A percentile compares a stretch with the other conserved stretches of the same genome.
phyloP scores from a whole-genome alignment of 768 basidiomycete genomes.

The Tubosaeta brunneosetosa region DNA sequence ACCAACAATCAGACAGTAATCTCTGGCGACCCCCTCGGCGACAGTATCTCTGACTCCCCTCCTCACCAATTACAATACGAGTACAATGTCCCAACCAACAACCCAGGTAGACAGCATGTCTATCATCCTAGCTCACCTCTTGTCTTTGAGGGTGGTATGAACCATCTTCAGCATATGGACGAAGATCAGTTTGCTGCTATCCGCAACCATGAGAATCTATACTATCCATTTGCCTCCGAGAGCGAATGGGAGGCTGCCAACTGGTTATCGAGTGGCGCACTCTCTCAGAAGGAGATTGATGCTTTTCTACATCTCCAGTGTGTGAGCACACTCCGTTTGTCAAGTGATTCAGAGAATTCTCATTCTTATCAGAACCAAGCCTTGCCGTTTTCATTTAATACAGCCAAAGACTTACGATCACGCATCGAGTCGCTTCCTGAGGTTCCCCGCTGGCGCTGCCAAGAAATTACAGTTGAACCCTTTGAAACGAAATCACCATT shows the following conservation, averaged over 20 bases:
- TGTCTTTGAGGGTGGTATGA: background rate
- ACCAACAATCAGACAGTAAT: too few relatives aligned
- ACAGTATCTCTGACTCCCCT: too few relatives aligned
- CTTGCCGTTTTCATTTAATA: background rate
- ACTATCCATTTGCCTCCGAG: background rate
- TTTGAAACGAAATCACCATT: conserved; percentile 2
- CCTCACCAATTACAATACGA: too few relatives aligned
- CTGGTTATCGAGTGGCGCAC: background rate
- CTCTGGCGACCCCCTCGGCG: too few relatives aligned
- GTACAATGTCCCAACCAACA: too few relatives aligned
- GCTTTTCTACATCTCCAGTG: background rate
- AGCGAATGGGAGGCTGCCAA: background rate
- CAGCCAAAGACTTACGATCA: background rate
- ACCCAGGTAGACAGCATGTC: too few relatives aligned
- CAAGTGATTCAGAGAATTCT: too few relatives aligned
- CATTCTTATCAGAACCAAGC: too few relatives aligned
- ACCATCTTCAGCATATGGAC: background rate
- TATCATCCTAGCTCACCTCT: background rate
- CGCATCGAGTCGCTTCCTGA: background rate
- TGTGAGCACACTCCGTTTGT: background rate
- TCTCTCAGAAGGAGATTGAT: conserved; percentile 1
- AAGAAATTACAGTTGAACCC: background rate
- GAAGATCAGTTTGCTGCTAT: background rate
- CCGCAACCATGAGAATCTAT: background rate
- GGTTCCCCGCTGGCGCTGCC: background rate